These are phyloP conservation scores for Mariannaea elegans DNA, from an alignment of 2,329 filamentous ascomycete species.

Conservation along the genomic window DNA sequence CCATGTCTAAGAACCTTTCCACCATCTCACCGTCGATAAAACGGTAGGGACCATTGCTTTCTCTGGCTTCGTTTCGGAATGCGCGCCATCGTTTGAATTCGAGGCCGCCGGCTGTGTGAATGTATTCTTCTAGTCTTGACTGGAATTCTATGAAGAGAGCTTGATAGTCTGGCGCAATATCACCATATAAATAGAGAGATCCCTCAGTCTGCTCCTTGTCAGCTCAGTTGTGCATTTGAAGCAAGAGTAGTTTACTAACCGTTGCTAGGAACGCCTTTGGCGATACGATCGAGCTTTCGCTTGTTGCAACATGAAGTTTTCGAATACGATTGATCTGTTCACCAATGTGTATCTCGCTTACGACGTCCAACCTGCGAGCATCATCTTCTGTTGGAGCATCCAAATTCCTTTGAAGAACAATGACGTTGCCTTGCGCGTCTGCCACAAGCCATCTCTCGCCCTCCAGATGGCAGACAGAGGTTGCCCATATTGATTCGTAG, in stretches of 20 bases:
- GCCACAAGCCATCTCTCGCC: constrained; percentile 81
- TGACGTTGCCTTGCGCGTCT: constrained; percentile 87
- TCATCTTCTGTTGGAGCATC: constrained; percentile 80
- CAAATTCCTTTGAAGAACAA: constrained; percentile 78
- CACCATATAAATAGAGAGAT: constrained; percentile 87
- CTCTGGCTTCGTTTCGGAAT: constrained; percentile 77
- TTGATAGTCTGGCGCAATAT: constrained; percentile 76
- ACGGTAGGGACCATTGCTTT: constrained; percentile 80
- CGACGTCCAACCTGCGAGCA: constrained; percentile 73
- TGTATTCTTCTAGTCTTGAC: constrained; percentile 69
- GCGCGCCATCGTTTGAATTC: constrained; percentile 84
- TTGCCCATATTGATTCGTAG: constrained; percentile 83
- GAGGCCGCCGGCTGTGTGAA: constrained; percentile 76
- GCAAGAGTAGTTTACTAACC: constrained; percentile 59
- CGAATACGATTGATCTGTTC: constrained; percentile 94
- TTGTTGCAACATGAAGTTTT: constrained; percentile 73
- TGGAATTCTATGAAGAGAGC: constrained; percentile 88
- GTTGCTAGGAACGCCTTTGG: constrained; percentile 91
- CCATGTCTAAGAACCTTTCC: constrained; percentile 81
- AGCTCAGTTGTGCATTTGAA: constrained; percentile 8
- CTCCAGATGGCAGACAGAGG: constrained; percentile 77
- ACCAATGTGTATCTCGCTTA: constrained; percentile 84
- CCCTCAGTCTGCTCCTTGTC: constrained; percentile 75
- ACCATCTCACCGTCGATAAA: constrained; percentile 95
- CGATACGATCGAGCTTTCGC: constrained; percentile 72